These are phyloP conservation scores for Mucor velutinosus DNA, from an alignment of 371 early-diverging fungal species.

Conservation along the genomic window DNA sequence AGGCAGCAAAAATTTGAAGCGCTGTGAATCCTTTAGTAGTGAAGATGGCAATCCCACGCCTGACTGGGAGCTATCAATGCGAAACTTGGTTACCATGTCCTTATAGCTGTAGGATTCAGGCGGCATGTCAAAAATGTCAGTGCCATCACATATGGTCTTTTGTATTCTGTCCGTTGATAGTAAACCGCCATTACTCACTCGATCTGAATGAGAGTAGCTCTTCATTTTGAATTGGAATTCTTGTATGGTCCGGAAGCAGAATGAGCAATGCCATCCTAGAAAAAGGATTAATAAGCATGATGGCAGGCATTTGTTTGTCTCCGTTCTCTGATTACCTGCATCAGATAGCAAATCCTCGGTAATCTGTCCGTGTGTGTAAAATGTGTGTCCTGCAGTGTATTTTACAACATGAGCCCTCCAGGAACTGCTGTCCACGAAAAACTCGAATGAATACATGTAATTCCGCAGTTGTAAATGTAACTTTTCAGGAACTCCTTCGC, in stretches of 20 bases:
- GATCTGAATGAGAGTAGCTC: slow-evolving; percentile 42
- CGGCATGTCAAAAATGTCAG: slow-evolving; percentile 52
- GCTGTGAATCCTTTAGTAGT: slow-evolving; percentile 27
- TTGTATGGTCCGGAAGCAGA: slow-evolving; percentile 41
- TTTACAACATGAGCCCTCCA: slow-evolving; percentile 52
- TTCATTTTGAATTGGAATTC: slow-evolving; percentile 55
- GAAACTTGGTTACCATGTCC: slow-evolving; percentile 46
- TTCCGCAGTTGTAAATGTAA: slow-evolving; percentile 52
- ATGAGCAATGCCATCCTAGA: slow-evolving; percentile 36
- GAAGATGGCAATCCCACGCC: slow-evolving; percentile 40
- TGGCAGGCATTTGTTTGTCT: background rate
- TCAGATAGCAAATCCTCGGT: slow-evolving; percentile 48
- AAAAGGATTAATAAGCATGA: background rate
- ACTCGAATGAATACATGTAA: slow-evolving; percentile 63
- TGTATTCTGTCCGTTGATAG: slow-evolving; percentile 20
- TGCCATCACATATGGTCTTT: slow-evolving; percentile 27
- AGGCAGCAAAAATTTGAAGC: slow-evolving; percentile 51
- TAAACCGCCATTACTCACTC: slow-evolving; percentile 17
- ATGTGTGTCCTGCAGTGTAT: slow-evolving; percentile 26
- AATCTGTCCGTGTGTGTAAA: slow-evolving; percentile 41
- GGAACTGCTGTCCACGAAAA: slow-evolving; percentile 38
- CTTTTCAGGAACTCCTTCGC: slow-evolving; percentile 45
- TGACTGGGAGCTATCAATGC: slow-evolving; percentile 30
- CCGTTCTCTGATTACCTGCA: slow-evolving; percentile 46
- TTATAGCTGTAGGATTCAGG: slow-evolving; percentile 55